Conservation (phyloP, 2,329 filamentous ascomycete genomes). For the Penicillium sp. region DNA sequence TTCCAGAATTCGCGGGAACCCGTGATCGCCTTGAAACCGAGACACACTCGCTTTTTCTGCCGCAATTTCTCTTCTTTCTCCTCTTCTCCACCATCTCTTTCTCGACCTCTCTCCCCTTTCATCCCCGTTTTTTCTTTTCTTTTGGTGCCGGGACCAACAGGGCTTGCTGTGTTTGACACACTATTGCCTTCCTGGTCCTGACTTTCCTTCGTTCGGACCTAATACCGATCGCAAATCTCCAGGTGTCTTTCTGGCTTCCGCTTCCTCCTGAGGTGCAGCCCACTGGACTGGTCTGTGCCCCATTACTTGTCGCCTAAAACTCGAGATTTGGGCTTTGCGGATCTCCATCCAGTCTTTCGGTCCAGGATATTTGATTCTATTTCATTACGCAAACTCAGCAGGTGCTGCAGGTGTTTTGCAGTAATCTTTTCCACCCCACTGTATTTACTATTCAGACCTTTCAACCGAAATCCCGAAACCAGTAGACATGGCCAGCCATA, state of each 20-base stretch:
- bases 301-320: slow-evolving; percentile 32
- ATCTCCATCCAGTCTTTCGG: slow-evolving; percentile 12
- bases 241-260: slow-evolving; percentile 13
- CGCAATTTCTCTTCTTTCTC: slow-evolving; percentile 20
- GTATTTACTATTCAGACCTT: slow-evolving; percentile 34
- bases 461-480: slow-evolving; percentile 11
- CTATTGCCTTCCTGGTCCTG: slow-evolving; percentile 37
- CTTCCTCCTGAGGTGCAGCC: slow-evolving; percentile 36
- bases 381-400: slow-evolving; percentile 59
- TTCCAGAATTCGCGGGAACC: slow-evolving; percentile 19
- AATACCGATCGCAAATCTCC: slow-evolving; percentile 12
- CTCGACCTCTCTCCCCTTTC: slow-evolving; percentile 14
- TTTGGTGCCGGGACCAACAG: slow-evolving; percentile 24
- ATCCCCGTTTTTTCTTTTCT: slow-evolving; percentile 22
- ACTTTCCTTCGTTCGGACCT: slow-evolving; percentile 38
- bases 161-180: slow-evolving; percentile 49
- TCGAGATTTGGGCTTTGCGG: slow-evolving; percentile 29
- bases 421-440: slow-evolving; percentile 36
- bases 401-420: slow-evolving; percentile 72
- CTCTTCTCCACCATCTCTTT: slow-evolving; percentile 18
- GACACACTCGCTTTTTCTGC: slow-evolving; percentile 21
- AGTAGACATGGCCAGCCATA: slow-evolving; percentile 59
- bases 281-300: slow-evolving; percentile 49
- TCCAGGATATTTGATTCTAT: slow-evolving; percentile 20
- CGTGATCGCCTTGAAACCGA: slow-evolving; percentile 26